Base-by-base conservation (phyloP, 768 basidiomycete genomes). In the Boletus subcaerulescens region DNA sequence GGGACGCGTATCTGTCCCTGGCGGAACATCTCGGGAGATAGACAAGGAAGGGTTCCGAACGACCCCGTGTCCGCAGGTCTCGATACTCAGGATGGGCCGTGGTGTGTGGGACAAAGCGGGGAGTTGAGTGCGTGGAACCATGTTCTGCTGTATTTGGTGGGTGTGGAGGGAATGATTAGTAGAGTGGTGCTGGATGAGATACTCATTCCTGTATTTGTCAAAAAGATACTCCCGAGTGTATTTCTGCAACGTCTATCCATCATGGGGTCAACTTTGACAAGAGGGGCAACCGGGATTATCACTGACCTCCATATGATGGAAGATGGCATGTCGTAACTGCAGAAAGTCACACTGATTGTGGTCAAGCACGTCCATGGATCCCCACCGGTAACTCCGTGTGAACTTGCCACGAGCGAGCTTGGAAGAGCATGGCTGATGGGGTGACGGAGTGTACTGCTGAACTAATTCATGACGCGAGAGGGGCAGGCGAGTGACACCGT, bases 231-330 rank as follows among this genome's bases (percentile, higher is more conserved):
- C 86, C 63, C 82, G 80, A 38, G 90, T 92, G 71, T 91, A 91
- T 67, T 87, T 87, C 76, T 89, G 88, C 63, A 95, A 77, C 49
- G 86, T 89, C 91, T 93, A 68, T 56, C 65, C 53, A 67, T 54
- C 48, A 53, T 53, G 47, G 47, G 26, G 49, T 67, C 53, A 63
- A 53, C 41, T 50, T 60, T 36, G 57, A 62, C 58, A 52, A 36
- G 50, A 36, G 36, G 32, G 56, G 41, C 46, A 44, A 52, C 56
- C 41, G 60, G 51, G 49, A 59, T 53, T 32, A 52, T 47, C 56
- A 66, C 80, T 69, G 75, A 93, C 92, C 81, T 89, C 84, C 86
- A 93, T 89, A 69, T 91, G 89, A 66, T 90, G 89, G 66, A 93
- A 87, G 59, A 96, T 82, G 45, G 89, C 90, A 31, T 80, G 79